These are phyloP conservation scores for Tetramitus jugosus DNA, from an alignment of 208 protist species.

Conservation along the genomic window DNA sequence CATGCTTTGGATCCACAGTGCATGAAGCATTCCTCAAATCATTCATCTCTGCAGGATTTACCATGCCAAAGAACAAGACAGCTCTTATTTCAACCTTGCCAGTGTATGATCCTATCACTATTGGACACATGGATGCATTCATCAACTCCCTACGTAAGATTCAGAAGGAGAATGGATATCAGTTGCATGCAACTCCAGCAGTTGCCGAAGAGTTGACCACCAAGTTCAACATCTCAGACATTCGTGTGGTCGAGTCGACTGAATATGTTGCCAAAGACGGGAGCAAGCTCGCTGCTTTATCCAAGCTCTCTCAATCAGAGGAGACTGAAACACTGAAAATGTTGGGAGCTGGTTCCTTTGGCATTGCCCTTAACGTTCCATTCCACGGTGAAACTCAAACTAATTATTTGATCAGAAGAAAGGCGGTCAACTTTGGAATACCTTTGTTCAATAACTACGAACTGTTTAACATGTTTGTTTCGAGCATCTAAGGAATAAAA, in stretches of 20 bases:
- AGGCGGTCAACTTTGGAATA: background rate
- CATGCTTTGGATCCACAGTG: slow-evolving; percentile 77
- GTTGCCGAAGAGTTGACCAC: background rate
- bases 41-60: slow-evolving; percentile 51
- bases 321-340: no score
- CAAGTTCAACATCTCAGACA: background rate
- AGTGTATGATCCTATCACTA: no score
- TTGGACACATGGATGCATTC: background rate
- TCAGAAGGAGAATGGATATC: no score
- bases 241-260: background rate
- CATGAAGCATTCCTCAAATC: slow-evolving; percentile 79
- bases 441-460: slow-evolving; percentile 13
- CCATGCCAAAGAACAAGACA: background rate
- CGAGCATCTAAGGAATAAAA: no score
- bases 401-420: slow-evolving; percentile 20
- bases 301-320: background rate
- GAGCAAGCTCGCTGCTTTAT: background rate
- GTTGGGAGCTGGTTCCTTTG: no score
- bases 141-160: background rate
- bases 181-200: no score
- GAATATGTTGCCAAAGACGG: background rate
- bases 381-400: background rate
- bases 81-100: background rate
- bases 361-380: slow-evolving; percentile 14
- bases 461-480: slow-evolving; percentile 16